Base-by-base conservation (phyloP, 352 stramenopile genomes). In the Phytopythium oedochilum region DNA sequence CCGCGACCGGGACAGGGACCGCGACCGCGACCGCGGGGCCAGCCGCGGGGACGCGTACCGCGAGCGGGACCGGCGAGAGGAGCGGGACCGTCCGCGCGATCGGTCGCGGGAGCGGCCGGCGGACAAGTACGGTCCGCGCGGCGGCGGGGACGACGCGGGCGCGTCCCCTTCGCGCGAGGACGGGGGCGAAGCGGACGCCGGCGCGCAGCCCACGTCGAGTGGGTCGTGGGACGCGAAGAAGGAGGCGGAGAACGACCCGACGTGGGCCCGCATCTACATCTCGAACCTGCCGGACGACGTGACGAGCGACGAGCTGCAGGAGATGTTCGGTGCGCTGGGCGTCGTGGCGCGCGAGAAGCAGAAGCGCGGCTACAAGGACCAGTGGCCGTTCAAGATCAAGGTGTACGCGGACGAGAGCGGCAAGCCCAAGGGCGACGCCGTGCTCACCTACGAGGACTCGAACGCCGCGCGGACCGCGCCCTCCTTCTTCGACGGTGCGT, bases 381-480 rank as follows among this genome's bases (percentile, higher is more conserved):
- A 96, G 57, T 96, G 86, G 83, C 86, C 86, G 32, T 96, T 86
- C 65, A 96, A 96, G 73, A 94, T 96, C 66, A 96, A 92, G 61
- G 76, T 96, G 29, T 96, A 96, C 64, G 81, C 80, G 57, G 85
- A 94, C 52, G 67, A 86, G 14, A 68, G 66, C 52, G 83, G 83
- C 11, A 53, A 79, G 38, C 64, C 71, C 42, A 96, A 96, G 71
- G 86, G 86, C 36, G 86, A 96, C 49, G 86, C 86, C 6, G 82
- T 93, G 38, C 67, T 96, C 29, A 93, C 81, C 44, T 96, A 85
- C 53, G 86, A 96, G 68, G 86, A 96, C 55, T 53, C 83, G 26
- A 96, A 92, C 52, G 86, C 86, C 2, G 86, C 86, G 5, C 79
- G 82, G 29, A 85, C 83, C 28, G 86, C 86, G 9, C 86, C 83